Evolutionary conservation across 139 green algal genomes (phyloP), one percentile per base, ranked within the genome.

Genomic region (Pleodorina starrii): DNA sequence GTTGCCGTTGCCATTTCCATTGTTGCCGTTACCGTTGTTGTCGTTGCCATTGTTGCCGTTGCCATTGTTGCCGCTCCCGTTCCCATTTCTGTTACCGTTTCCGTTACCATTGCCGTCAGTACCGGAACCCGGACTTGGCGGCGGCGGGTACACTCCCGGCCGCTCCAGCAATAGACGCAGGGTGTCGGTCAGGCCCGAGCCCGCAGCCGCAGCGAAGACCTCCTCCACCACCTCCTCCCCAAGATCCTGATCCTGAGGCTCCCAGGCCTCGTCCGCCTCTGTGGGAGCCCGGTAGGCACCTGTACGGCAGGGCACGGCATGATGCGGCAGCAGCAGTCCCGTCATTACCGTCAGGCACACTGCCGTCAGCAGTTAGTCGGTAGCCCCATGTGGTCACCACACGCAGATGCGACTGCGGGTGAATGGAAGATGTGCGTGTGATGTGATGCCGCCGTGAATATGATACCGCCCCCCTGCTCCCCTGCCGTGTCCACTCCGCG

Each of bases 201-300:
- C 54, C 54, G 6, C 2, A 25, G 54, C 68, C 16, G 35, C 36
- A 10, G 32, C 68, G 16, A n/a, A n/a, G n/a, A 76, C 68, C 68
- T 76, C 68, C 32, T 76, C 35, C 35, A 76, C 36, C 68, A 76
- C 14, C 35, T 48, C 16, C 10, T 76, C 68, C 17, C 35, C 68
- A 9, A 29, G 35, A 32, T 76, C 35, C 4, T 11, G 35, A 32
- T 76, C 35, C 4, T 11, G 68, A 29, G 36, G 68, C 10, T 76
- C 36, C 35, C 35, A 46, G 6, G 25, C 68, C 72, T 42, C 71
- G 75, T 84, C 50, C 80, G 69, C 38, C 48, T 42, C 71, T 16
- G 17, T 43, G 69, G 69, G 71, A 46, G 71, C 35, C 79, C 60
- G n/a, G 72, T 76, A 76, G 51, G 84, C 50, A 84, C 51, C 46